Evolutionary conservation across 208 protist genomes (phyloP).

Genomic region (Trypanosoma theileri): DNA sequence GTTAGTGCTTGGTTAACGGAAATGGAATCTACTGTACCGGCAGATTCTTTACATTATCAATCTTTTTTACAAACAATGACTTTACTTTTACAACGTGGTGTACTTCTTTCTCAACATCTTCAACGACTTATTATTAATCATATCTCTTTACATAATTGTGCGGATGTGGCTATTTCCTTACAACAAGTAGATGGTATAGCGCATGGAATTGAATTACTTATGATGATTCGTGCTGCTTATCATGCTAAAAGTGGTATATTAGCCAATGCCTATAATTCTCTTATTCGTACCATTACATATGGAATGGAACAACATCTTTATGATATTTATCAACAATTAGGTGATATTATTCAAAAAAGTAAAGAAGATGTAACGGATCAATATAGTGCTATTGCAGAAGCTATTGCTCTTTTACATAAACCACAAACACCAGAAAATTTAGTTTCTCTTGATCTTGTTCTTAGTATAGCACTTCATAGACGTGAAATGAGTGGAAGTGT

Average conservation of each 20-base stretch:
- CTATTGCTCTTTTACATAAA: slow-evolving; percentile 68
- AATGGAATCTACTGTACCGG: slow-evolving; percentile 44
- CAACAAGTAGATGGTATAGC: slow-evolving; percentile 66
- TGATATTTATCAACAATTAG: slow-evolving; percentile 36
- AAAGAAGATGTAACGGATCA: slow-evolving; percentile 41
- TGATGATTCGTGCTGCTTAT: slow-evolving; percentile 84
- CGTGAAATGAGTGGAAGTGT: slow-evolving; percentile 7
- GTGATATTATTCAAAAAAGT: slow-evolving; percentile 11
- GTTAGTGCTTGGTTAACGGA: slow-evolving; percentile 42
- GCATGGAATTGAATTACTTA: slow-evolving; percentile 82
- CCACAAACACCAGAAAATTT: slow-evolving; percentile 58
- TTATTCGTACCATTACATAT: slow-evolving; percentile 74
- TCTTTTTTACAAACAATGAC: slow-evolving; percentile 40
- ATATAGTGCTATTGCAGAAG: slow-evolving; percentile 53
- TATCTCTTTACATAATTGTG: slow-evolving; percentile 73
- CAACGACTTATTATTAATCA: slow-evolving; percentile 54
- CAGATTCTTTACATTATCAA: slow-evolving; percentile 34
- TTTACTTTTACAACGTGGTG: slow-evolving; percentile 64
- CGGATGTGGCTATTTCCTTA: slow-evolving; percentile 55
- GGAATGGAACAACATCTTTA: slow-evolving; percentile 72
- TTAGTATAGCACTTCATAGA: slow-evolving; percentile 65
- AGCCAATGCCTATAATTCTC: slow-evolving; percentile 60
- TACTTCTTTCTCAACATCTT: slow-evolving; percentile 63
- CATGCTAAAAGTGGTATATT: slow-evolving; percentile 76
- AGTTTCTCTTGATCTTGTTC: slow-evolving; percentile 51